These are phyloP conservation scores for Fonsecaea pedrosoi DNA, from an alignment of 2,329 filamentous ascomycete species.

Conservation along the genomic window DNA sequence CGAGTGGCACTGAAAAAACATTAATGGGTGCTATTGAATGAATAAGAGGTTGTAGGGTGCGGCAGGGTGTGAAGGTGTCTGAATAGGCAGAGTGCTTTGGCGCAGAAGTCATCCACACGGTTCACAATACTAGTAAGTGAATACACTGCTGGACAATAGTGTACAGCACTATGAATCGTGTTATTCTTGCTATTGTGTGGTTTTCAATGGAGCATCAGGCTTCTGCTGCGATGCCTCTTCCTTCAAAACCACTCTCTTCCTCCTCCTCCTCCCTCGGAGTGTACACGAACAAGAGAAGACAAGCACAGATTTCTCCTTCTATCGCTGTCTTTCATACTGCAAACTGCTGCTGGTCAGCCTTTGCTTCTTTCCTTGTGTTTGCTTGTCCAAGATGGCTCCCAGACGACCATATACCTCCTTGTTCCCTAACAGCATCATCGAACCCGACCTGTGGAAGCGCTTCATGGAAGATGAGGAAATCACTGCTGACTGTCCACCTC, in stretches of 20 bases:
- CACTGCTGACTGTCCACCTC: slow-evolving; percentile 34
- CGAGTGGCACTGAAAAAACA: background rate
- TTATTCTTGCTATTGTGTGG: slow-evolving; percentile 8
- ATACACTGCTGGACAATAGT: slow-evolving; percentile 17
- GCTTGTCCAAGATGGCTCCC: slow-evolving; percentile 26
- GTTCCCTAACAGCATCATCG: slow-evolving; percentile 20
- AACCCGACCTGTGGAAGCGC: slow-evolving; percentile 31
- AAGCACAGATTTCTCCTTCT: background rate
- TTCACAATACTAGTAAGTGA: slow-evolving; percentile 31
- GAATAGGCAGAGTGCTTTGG: slow-evolving; percentile 24
- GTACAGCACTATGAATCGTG: slow-evolving; percentile 6
- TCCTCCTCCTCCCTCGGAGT: background rate
- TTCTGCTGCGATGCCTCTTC: background rate
- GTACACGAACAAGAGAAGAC: background rate
- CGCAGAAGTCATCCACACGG: slow-evolving; percentile 15
- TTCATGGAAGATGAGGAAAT: slow-evolving; percentile 32
- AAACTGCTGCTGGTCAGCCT: slow-evolving; percentile 6
- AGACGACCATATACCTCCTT: slow-evolving; percentile 16
- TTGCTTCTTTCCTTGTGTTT: slow-evolving; percentile 3
- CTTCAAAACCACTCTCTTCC: background rate
- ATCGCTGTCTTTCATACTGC: slow-evolving; percentile 1
- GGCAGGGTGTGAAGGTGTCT: slow-evolving; percentile 32
- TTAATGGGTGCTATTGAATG: slow-evolving; percentile 14
- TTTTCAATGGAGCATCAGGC: slow-evolving; percentile 13
- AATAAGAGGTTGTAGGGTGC: slow-evolving; percentile 24